phyloP scores from a whole-genome alignment of 768 basidiomycete species.

The Boletus sp. region DNA sequence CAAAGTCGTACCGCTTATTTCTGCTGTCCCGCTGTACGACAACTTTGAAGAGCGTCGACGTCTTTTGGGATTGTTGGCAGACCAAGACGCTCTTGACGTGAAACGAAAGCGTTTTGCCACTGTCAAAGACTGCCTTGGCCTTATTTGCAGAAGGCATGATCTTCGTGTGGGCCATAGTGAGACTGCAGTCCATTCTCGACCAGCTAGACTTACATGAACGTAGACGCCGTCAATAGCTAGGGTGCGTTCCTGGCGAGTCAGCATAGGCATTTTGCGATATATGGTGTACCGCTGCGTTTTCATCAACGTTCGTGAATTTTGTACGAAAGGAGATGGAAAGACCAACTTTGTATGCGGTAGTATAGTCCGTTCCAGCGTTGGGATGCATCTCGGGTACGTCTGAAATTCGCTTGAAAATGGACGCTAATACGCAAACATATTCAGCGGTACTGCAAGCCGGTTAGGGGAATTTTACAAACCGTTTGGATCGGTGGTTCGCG shows the following conservation, averaged over 20 bases:
- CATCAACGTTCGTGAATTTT: background rate
- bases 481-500: conserved; percentile 86
- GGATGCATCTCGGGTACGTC: conserved; percentile 58
- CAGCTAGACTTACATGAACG: conserved; percentile 61
- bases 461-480: conserved; percentile 46
- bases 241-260: conserved; percentile 85
- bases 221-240: conserved; percentile 96
- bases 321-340: background rate
- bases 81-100: conserved; percentile 85
- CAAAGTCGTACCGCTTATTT: conserved; percentile 95
- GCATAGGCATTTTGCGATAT: conserved; percentile 92
- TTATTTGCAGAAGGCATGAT: conserved; percentile 87
- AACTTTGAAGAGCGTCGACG: conserved; percentile 83
- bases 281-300: conserved; percentile 77
- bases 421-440: conserved; percentile 48
- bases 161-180: conserved; percentile 40
- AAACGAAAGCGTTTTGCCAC: conserved; percentile 87
- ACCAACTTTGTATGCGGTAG: conserved; percentile 80
- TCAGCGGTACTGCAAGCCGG: background rate
- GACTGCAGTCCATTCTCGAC: background rate
- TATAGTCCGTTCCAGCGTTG: conserved; percentile 70
- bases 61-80: conserved; percentile 81
- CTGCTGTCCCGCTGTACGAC: conserved; percentile 71
- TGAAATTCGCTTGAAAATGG: conserved; percentile 88
- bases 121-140: conserved; percentile 80